Percentiles rank a stretch among this genome's conserved stretches.
Conservation (phyloP, 768 basidiomycete species). For the Tylopilus intermedius region DNA sequence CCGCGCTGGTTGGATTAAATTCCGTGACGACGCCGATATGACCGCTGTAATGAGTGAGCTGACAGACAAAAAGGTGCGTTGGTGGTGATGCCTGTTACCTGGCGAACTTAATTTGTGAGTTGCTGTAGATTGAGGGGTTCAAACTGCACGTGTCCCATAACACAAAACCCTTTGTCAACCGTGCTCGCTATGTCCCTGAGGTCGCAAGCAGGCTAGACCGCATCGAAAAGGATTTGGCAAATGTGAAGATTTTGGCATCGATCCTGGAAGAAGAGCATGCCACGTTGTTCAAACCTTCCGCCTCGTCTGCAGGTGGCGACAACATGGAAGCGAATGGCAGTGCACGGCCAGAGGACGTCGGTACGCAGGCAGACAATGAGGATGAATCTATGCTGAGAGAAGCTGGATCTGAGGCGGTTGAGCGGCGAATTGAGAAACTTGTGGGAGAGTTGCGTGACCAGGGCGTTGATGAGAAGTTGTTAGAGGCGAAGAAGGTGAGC, state of each 20-base stretch:
- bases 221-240: constrained; percentile 74
- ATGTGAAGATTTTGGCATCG: constrained; percentile 64
- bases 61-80: constrained; percentile 75
- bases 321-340: constrained; percentile 27
- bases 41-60: constrained; percentile 61
- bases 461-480: constrained; percentile 60
- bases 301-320: constrained; percentile 17
- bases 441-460: constrained; percentile 66
- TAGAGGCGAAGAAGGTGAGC: constrained; percentile 68
- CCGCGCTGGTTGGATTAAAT: constrained; percentile 91
- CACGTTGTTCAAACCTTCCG: constrained; percentile 40
- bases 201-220: constrained; percentile 76
- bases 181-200: constrained; percentile 77
- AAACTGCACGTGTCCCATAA: constrained; percentile 87
- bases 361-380: constrained; percentile 34
- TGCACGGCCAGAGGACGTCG: constrained; percentile 29
- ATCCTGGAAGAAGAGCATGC: constrained; percentile 71
- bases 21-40: constrained; percentile 83
- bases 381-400: constrained; percentile 53
- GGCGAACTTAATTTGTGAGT: constrained; percentile 5
- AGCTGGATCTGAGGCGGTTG: constrained; percentile 73
- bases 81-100: background rate
- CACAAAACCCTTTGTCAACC: constrained; percentile 69
- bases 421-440: constrained; percentile 74
- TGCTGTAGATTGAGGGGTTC: constrained; percentile 82